These are phyloP conservation scores for Phoma sp. DNA, from an alignment of 2,329 filamentous ascomycete species.

Conservation along the genomic window DNA sequence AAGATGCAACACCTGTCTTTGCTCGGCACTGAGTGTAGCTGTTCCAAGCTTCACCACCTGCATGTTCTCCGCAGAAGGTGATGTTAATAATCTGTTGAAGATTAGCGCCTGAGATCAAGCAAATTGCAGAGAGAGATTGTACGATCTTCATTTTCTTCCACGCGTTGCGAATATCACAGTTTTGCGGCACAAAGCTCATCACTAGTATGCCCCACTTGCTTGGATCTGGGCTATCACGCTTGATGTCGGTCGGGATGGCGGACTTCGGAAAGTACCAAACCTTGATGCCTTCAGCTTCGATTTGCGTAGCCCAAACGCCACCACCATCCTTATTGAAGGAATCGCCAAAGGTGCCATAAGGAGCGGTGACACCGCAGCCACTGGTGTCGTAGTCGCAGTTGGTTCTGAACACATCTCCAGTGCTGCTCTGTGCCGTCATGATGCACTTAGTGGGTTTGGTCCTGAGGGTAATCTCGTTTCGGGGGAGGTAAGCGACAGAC, in stretches of 20 bases:
- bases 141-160: constrained; percentile 32
- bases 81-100: constrained; percentile 51
- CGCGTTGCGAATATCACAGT: constrained; percentile 53
- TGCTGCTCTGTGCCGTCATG: constrained; percentile 8
- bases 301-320: constrained; percentile 60
- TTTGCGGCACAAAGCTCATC: constrained; percentile 40
- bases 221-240: constrained; percentile 53
- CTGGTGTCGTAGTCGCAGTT: neutral
- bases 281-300: constrained; percentile 55
- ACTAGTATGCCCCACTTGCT: constrained; percentile 51
- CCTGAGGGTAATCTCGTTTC: constrained; percentile 32
- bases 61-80: constrained; percentile 55
- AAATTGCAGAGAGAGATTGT: neutral
- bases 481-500: constrained; percentile 45
- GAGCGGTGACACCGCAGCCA: constrained; percentile 23
- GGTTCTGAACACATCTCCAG: constrained; percentile 1
- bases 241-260: constrained; percentile 56
- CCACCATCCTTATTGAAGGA: constrained; percentile 47
- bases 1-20: constrained; percentile 55
- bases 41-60: constrained; percentile 59
- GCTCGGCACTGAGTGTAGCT: constrained; percentile 11
- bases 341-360: constrained; percentile 24
- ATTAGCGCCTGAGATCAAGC: neutral
- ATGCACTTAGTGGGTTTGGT: constrained; percentile 16
- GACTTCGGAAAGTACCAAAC: constrained; percentile 61